These are phyloP conservation scores for Pulveroboletus sp. DNA, from an alignment of 768 basidiomycete species.

Conservation along the genomic window DNA sequence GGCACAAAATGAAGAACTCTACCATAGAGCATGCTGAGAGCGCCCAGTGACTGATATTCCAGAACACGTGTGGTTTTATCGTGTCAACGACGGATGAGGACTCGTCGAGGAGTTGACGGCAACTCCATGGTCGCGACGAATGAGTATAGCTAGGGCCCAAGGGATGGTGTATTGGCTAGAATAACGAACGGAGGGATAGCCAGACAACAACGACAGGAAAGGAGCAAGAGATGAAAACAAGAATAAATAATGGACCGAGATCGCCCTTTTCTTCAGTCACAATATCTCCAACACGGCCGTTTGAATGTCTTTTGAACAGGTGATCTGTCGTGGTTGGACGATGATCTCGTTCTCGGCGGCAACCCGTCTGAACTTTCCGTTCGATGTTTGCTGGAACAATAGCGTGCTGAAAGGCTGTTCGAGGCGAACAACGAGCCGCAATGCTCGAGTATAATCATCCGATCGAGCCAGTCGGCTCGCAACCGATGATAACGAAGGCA, in stretches of 20 bases:
- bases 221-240: neutral
- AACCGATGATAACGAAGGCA: constrained; percentile 3
- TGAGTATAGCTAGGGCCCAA: too few relatives aligned
- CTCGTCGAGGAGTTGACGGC: too few relatives aligned
- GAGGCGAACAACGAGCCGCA: constrained; percentile 12
- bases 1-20: too few relatives aligned
- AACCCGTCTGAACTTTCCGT: constrained; percentile 19
- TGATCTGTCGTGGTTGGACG: constrained; percentile 4
- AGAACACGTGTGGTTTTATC: too few relatives aligned
- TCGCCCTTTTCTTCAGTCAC: neutral
- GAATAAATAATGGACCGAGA: neutral
- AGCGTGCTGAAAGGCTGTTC: constrained; percentile 11
- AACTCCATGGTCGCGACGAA: too few relatives aligned
- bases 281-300: constrained; percentile 7
- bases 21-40: too few relatives aligned
- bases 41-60: too few relatives aligned
- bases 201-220: neutral
- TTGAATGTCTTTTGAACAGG: constrained; percentile 7
- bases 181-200: neutral
- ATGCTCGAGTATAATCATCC: constrained; percentile 8
- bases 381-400: constrained; percentile 6
- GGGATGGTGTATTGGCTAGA: neutral
- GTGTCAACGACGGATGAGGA: too few relatives aligned
- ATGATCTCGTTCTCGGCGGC: constrained; percentile 11
- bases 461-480: neutral